These are phyloP conservation scores for Tetrapisispora nanseiensis DNA, from an alignment of 805 yeast species.

Conservation along the genomic window DNA sequence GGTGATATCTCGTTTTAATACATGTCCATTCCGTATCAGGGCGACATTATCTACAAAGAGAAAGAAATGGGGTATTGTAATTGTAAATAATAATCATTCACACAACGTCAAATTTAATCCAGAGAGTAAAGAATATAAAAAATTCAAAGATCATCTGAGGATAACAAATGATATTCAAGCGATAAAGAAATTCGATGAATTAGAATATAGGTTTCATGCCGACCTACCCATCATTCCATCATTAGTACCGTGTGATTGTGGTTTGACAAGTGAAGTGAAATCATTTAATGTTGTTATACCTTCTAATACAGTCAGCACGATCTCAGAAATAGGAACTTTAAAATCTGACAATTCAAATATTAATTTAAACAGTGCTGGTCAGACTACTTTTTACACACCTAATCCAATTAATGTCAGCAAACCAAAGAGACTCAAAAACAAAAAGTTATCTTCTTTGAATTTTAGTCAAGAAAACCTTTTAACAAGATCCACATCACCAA, in stretches of 20 bases:
- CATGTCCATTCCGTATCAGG: constrained; percentile 56
- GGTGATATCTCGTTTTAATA: constrained; percentile 28
- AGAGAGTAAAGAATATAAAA: constrained; percentile 28
- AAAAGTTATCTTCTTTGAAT: constrained; percentile 3
- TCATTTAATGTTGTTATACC: constrained; percentile 29
- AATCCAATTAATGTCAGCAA: constrained; percentile 6
- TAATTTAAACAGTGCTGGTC: neutral
- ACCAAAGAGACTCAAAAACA: constrained; percentile 8
- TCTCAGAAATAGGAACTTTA: neutral
- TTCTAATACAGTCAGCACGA: constrained; percentile 2
- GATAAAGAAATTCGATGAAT: constrained; percentile 28
- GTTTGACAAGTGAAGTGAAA: constrained; percentile 29
- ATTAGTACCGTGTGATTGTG: constrained; percentile 31
- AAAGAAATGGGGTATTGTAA: constrained; percentile 49
- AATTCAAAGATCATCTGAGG: constrained; percentile 24
- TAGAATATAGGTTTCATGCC: constrained; percentile 26
- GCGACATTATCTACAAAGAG: constrained; percentile 49
- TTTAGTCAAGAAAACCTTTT: constrained; percentile 9
- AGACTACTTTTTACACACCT: neutral
- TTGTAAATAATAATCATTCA: constrained; percentile 51
- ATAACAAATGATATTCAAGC: constrained; percentile 25
- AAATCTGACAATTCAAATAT: neutral
- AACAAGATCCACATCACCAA: constrained; percentile 14
- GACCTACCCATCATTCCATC: constrained; percentile 27
- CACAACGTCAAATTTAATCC: constrained; percentile 36